Base-by-base conservation (phyloP, 163 green algal species). In the Chloromonas sp. region DNA sequence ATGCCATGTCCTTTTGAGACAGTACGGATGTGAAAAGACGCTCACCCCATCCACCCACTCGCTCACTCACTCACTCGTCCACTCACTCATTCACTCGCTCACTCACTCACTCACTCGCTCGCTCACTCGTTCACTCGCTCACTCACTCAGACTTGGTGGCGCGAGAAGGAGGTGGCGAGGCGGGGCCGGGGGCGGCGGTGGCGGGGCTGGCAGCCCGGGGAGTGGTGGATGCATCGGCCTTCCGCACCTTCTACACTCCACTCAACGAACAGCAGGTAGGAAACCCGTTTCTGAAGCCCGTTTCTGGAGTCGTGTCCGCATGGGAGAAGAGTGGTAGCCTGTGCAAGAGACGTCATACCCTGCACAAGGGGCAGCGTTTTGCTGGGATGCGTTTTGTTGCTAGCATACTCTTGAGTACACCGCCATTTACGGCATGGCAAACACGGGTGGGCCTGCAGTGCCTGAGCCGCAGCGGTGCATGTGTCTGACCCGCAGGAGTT, bases 231-330 rank as follows among this genome's bases (percentile, higher is more conserved):
- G 94, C 96, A 1, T 96, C 92, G n/a, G 87, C 89, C 60, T 98
- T 98, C 91, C 86, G 95, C 15, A 93, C 94, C 14, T 95, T 93
- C 83, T 95, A 98, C 87, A 91, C 90, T 14, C 92, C 95, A 0
- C 90, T 98, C 14, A 89, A 86, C 83, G 82, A 86, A 15, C 96
- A 98, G 91, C 57, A 88, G 5, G 94, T 87, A 11, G 1, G 78
- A n/a, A 11, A 11, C 8, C 5, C 8, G 66, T 8, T 8, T 8
- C 66, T 76, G 66, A 76, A 11, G 66, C 8, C 66, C 8, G 66
- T 76, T 8, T 8, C 66, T n/a, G 66, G 8, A 76, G 11, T 8
- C 8, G 66, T 8, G 66, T 11, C 5, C 8, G 66, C 66, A 76
- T 8, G 11, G 66, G 66, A 11, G 5, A 76, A 11, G 66, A 76